Percentiles rank a stretch among this genome's conserved stretches.
Conservation (phyloP, 108 stramenopile genomes). For the Nitzschia putrida region DNA sequence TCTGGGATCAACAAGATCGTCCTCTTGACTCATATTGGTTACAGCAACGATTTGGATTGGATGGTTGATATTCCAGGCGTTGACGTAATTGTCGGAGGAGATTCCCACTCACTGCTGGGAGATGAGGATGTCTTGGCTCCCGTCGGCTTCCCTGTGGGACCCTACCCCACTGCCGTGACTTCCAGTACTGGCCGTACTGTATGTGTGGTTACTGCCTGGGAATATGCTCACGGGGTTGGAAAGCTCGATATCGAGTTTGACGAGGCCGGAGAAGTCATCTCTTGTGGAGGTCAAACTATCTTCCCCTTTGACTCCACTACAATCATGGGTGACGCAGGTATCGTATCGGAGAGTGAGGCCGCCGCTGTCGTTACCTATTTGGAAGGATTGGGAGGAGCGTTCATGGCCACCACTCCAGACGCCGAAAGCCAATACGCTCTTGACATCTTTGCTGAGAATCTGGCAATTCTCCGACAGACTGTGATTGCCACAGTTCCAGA, state of each 20-base stretch:
- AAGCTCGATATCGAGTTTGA: conserved; percentile 41
- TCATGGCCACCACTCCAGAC: conserved; percentile 6
- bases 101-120: conserved; percentile 52
- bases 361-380: conserved; percentile 14
- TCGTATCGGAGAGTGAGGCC: conserved; percentile 17
- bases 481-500: no score
- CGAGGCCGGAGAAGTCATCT: conserved; percentile 40
- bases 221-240: conserved; percentile 44
- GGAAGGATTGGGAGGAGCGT: conserved; percentile 9
- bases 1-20: conserved; percentile 56
- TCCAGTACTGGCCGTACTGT: conserved; percentile 18
- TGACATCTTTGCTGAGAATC: background rate
- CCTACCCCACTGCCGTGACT: conserved; percentile 33
- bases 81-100: conserved; percentile 59
- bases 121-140: conserved; percentile 10
- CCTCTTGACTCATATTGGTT: conserved; percentile 53
- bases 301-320: conserved; percentile 32
- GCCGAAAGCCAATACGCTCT: background rate
- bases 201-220: conserved; percentile 59
- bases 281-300: conserved; percentile 28
- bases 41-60: conserved; percentile 32
- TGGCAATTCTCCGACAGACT: background rate
- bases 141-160: conserved; percentile 10
- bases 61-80: conserved; percentile 51
- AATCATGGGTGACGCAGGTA: background rate